These are phyloP conservation scores for Dendrobium huoshanense DNA, from an alignment of 106 monocot species.

Conservation along the genomic window DNA sequence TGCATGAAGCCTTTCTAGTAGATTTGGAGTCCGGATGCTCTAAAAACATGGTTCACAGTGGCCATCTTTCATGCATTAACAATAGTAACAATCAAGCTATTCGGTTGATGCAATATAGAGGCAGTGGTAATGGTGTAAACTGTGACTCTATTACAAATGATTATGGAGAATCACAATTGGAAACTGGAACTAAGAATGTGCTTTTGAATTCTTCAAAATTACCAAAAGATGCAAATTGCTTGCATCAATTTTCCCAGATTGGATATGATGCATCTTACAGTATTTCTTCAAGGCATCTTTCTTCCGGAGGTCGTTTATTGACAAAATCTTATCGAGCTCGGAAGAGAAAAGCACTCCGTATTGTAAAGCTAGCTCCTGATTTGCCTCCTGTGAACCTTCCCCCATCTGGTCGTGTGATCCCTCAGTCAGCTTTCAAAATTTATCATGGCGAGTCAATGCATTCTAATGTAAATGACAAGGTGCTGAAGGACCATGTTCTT, in stretches of 20 bases:
- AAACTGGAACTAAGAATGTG: conserved; percentile 15
- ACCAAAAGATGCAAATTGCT: background rate
- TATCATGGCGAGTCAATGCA: conserved; percentile 9
- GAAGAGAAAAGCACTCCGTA: conserved; percentile 29
- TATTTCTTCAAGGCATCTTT: conserved; percentile 9
- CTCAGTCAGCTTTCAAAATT: conserved; percentile 63
- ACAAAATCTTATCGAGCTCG: conserved; percentile 21
- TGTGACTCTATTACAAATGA: conserved; percentile 14
- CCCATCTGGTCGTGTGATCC: conserved; percentile 75
- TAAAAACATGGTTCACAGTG: conserved; percentile 16
- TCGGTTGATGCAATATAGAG: conserved; percentile 12
- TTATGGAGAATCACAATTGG: conserved; percentile 7
- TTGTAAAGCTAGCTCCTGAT: conserved; percentile 90
- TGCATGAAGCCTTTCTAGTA: conserved; percentile 89
- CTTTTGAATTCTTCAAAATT: conserved; percentile 17
- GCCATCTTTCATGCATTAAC: conserved; percentile 11
- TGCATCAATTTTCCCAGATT: conserved; percentile 17
- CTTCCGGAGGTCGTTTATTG: conserved; percentile 11
- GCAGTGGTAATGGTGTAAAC: conserved; percentile 4
- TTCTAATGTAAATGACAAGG: conserved; percentile 12
- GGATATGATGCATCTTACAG: conserved; percentile 6
- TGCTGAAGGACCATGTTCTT: conserved; percentile 8
- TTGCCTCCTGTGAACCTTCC: conserved; percentile 96
- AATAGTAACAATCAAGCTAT: conserved; percentile 7
- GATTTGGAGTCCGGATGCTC: conserved; percentile 39